A percentile compares a stretch with the other conserved stretches of the same genome.
Evolutionary conservation across 2,329 filamentous ascomycete genomes (phyloP).

Genomic region (Dothiorella sarmentorum): DNA sequence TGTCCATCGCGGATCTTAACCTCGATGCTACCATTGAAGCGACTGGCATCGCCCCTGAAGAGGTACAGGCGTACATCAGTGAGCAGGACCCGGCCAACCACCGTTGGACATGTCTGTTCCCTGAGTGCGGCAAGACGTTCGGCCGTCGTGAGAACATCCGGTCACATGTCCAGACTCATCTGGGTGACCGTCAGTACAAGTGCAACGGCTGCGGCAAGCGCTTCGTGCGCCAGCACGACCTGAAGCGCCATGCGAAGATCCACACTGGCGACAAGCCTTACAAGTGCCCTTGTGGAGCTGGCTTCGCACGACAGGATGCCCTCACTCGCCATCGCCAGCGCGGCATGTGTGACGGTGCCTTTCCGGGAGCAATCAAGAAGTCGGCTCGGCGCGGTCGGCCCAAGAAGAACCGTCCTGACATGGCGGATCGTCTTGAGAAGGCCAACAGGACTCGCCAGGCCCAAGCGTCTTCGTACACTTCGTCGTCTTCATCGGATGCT

Average conservation of each 20-base stretch:
- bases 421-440: slow-evolving; percentile 57
- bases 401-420: slow-evolving; percentile 59
- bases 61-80: slow-evolving; percentile 53
- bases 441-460: slow-evolving; percentile 49
- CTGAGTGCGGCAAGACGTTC: slow-evolving; percentile 83
- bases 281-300: slow-evolving; percentile 89
- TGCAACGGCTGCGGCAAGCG: slow-evolving; percentile 92
- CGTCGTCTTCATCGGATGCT: slow-evolving; percentile 27
- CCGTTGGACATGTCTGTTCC: slow-evolving; percentile 50
- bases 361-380: slow-evolving; percentile 73
- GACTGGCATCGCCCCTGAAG: slow-evolving; percentile 83
- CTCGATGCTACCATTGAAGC: slow-evolving; percentile 64
- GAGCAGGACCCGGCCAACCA: slow-evolving; percentile 42
- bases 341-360: slow-evolving; percentile 93
- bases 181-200: slow-evolving; percentile 91
- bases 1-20: slow-evolving; percentile 49
- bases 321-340: slow-evolving; percentile 90
- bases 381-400: slow-evolving; percentile 64
- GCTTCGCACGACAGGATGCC: slow-evolving; percentile 91
- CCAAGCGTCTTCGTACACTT: slow-evolving; percentile 33
- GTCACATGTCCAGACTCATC: slow-evolving; percentile 95
- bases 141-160: slow-evolving; percentile 99
- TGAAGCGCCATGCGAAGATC: slow-evolving; percentile 96
- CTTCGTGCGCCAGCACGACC: slow-evolving; percentile 94
- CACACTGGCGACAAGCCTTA: slow-evolving; percentile 96